Base-by-base conservation (phyloP, 2,329 filamentous ascomycete genomes). In the Polytolypa hystricis region DNA sequence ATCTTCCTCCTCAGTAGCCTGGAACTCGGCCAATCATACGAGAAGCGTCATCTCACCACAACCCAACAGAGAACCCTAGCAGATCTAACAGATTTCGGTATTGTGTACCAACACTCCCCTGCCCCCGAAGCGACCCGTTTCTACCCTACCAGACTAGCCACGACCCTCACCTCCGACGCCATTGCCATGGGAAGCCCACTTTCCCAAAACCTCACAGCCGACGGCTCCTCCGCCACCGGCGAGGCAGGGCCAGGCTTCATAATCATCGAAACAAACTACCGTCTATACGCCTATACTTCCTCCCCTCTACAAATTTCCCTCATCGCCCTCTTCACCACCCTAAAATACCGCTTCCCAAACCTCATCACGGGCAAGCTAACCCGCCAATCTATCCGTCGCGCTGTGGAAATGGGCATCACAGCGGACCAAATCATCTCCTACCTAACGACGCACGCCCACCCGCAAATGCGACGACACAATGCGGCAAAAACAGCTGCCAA, bases 241-340 rank as follows among this genome's bases (percentile, higher is more conserved):
- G 52, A 55, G 30, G 42, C 56, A 5, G 54, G 56, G 8, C 56
- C 60, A 4, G 87, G 87, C 44, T 91, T 85, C 65, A 85, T 98
- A 54, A 87, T 98, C 51, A 76, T 98, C 47, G 91, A 98, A 66
- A 98, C 91, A 6, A 98, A 98, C 64, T 96, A 95, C 65, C 83
- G 91, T 17, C 66, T 98, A 48, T 98, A 98, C 65, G 91, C 91
- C 20, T 98, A 98, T 65, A 96, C 93, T 5, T 81, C 82, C 21
- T 94, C 86, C 0, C 84, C 87, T 0, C 75, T 98, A 1, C 89
- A 95, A 59, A 98, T 96, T 46, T 85, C 86, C 37, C 85, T 98
- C 42, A 78, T 98, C 30, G 79, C 81, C 26, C 80, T 98, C 45
- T 98, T 98, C 65, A 76, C 81, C 34, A 81, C 81, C 41, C 78